A percentile compares a stretch with the other conserved stretches of the same genome.
These are phyloP conservation scores for Onygenales sp. DNA, from an alignment of 2,329 filamentous ascomycete species.

Conservation along the genomic window DNA sequence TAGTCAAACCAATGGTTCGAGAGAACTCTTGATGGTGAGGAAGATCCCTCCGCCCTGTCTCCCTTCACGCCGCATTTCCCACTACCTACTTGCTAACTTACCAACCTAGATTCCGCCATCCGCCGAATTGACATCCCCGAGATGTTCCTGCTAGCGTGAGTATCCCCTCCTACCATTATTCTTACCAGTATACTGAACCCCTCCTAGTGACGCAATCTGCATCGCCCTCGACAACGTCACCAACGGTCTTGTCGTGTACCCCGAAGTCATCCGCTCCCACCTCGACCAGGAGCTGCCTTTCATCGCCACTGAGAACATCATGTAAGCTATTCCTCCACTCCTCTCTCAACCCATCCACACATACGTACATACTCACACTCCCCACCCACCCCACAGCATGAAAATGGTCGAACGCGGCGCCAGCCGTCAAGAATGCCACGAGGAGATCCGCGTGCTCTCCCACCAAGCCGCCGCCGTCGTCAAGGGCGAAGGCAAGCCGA, in stretches of 20 bases:
- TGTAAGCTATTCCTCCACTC: neutral
- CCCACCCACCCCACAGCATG: constrained; percentile 48
- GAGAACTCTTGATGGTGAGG: constrained; percentile 62
- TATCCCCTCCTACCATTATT: too few species aligned
- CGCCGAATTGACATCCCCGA: constrained; percentile 52
- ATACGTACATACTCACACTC: too few species aligned
- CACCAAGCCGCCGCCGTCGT: constrained; percentile 65
- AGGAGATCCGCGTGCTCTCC: constrained; percentile 73
- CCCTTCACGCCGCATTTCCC: neutral
- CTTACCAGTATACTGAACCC: too few species aligned
- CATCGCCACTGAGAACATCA: constrained; percentile 57
- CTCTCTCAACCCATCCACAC: too few species aligned
- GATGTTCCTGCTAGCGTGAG: constrained; percentile 51
- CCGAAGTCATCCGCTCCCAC: constrained; percentile 55
- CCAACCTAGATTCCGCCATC: constrained; percentile 21
- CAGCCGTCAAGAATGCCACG: constrained; percentile 73
- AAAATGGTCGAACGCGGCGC: constrained; percentile 60
- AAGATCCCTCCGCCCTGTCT: constrained; percentile 47
- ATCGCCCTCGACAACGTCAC: constrained; percentile 60
- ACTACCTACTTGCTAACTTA: neutral
- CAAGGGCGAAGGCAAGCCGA: constrained; percentile 62
- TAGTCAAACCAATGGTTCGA: constrained; percentile 62
- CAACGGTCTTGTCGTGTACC: constrained; percentile 68
- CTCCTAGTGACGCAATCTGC: constrained; percentile 48
- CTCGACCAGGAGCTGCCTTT: constrained; percentile 53